Evolutionary conservation across 2,329 filamentous ascomycete genomes (phyloP).

Genomic region (Stenocarpella maydis): DNA sequence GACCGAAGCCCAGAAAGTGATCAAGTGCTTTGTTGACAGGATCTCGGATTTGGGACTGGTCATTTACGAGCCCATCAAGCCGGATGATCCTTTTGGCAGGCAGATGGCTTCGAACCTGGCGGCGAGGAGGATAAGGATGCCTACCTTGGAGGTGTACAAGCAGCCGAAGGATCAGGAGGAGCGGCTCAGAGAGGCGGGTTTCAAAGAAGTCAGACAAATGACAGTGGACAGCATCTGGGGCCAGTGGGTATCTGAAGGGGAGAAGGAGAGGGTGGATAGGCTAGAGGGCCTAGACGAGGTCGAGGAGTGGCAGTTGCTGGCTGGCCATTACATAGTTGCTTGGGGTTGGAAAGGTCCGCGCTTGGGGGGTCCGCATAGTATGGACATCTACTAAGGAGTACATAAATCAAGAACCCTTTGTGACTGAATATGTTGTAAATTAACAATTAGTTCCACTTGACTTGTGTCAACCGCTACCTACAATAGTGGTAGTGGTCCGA

Average conservation of each 20-base stretch:
- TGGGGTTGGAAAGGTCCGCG: slow-evolving; percentile 80
- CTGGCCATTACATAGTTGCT: slow-evolving; percentile 86
- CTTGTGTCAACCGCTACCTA: neutral
- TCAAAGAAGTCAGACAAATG: slow-evolving; percentile 55
- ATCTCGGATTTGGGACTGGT: slow-evolving; percentile 65
- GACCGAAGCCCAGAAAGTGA: slow-evolving; percentile 67
- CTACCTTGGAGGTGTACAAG: slow-evolving; percentile 79
- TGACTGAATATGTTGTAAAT: neutral
- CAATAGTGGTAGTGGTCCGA: neutral
- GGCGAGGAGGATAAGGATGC: slow-evolving; percentile 81
- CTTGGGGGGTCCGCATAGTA: slow-evolving; percentile 40
- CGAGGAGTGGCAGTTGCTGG: slow-evolving; percentile 90
- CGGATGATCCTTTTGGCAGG: slow-evolving; percentile 84
- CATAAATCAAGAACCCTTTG: neutral
- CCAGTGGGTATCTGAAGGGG: slow-evolving; percentile 72
- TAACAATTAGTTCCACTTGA: neutral
- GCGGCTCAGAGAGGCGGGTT: slow-evolving; percentile 73
- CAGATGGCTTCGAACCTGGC: slow-evolving; percentile 94
- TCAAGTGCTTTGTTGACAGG: slow-evolving; percentile 68
- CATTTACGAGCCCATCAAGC: slow-evolving; percentile 89
- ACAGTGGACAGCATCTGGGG: slow-evolving; percentile 73
- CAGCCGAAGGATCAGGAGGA: slow-evolving; percentile 72
- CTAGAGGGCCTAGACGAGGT: slow-evolving; percentile 93
- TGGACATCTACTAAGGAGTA: neutral
- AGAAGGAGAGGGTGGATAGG: slow-evolving; percentile 80